Base-by-base conservation (phyloP, 495 filamentous ascomycete genomes). In the Hypoxylon rickii region DNA sequence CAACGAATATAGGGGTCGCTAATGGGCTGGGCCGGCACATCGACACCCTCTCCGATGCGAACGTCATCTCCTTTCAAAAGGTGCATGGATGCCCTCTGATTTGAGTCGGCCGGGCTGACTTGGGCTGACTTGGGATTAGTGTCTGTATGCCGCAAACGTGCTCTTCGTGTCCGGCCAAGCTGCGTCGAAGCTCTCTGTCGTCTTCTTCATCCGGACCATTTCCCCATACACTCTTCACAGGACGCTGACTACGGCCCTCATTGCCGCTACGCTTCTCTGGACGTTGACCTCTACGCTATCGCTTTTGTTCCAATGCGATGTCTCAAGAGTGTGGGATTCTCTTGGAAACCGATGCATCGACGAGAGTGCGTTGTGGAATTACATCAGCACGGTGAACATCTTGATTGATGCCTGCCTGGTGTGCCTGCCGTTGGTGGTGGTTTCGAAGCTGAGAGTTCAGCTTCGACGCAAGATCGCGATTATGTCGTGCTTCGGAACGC, bases 271-370 rank as follows among this genome's bases (percentile, higher is more conserved):
- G 4, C 46, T 43, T 15, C 0, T 44, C 12, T 75, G 75, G 75
- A 39, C 61, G 3, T 12, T 71, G 7, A 22, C 55, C 7, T 61
- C 63, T 8, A 33, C 72, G 6, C 54, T 71, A 15, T 53, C 58
- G 8, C 45, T 63, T 1, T 62, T 68, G 1, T 76, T 79, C 22
- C 72, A 76, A 34, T 79, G 76, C 41, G 38, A 56, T 13, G 26
- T 66, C 11, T 72, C 71, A 2, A 31, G 61, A 5, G 55, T 69
- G 0, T 79, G 76, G 76, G 56, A 67, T 44, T 68, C 69, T 22
- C 32, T 73, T 7, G 12, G 55, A 17, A 55, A 63, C 13, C 52
- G 58, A 40, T 77, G 76, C 40, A 68, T 73, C 31, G 43, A 74
- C 42, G 47, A 69, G 60, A 67, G 64, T 7, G 31, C 32, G 18